Percentiles rank a stretch among this genome's conserved stretches.
Conservation (phyloP, 352 stramenopile genomes). For the Pythium myriotylum region DNA sequence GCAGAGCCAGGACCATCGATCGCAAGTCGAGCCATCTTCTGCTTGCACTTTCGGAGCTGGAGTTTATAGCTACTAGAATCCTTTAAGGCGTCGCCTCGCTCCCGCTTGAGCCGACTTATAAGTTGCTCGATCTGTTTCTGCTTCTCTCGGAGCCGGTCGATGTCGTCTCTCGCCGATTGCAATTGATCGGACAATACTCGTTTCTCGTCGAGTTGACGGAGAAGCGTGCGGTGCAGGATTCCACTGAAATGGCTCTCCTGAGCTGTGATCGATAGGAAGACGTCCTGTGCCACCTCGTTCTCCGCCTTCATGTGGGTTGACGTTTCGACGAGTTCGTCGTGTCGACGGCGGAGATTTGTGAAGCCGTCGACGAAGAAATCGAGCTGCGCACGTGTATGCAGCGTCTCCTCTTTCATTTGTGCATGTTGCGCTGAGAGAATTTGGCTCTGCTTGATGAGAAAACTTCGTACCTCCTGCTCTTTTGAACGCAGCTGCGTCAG, state of each 20-base stretch:
- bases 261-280: conserved; percentile 62
- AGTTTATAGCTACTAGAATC: conserved; percentile 60
- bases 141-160: conserved; percentile 36
- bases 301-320: conserved; percentile 60
- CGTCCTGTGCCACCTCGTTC: conserved; percentile 56
- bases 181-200: conserved; percentile 33
- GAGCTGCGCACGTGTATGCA: conserved; percentile 67
- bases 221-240: conserved; percentile 50
- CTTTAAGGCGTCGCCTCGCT: conserved; percentile 54
- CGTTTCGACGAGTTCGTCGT: conserved; percentile 61
- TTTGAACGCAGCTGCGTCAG: conserved; percentile 59
- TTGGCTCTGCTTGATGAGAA: conserved; percentile 56
- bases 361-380: conserved; percentile 83
- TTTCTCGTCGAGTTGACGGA: conserved; percentile 45
- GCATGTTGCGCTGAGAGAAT: conserved; percentile 51
- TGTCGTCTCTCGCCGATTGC: conserved; percentile 23
- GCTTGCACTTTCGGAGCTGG: conserved; percentile 56
- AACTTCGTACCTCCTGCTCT: conserved; percentile 55
- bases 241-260: conserved; percentile 60
- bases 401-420: conserved; percentile 60
- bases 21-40: conserved; percentile 34
- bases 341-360: conserved; percentile 60
- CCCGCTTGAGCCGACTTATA: conserved; percentile 51
- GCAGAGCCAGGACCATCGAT: conserved; percentile 32
- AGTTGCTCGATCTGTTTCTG: conserved; percentile 41